Evolutionary conservation across 2,329 filamentous ascomycete genomes (phyloP).

Genomic region (Sporothrix brasiliensis): DNA sequence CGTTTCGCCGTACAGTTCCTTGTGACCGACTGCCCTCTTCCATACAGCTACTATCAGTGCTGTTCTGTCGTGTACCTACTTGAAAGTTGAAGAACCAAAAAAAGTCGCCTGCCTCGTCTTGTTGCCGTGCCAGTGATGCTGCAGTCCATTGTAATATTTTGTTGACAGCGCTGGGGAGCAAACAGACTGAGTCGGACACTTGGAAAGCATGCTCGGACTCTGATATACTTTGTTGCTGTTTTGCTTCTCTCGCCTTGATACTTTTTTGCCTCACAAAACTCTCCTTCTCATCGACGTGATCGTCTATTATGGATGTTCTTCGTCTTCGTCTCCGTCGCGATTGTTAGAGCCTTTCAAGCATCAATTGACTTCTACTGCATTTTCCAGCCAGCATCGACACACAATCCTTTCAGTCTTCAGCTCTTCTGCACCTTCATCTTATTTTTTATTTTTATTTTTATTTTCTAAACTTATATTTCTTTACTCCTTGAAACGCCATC

Average conservation of each 20-base stretch:
- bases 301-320: conserved; percentile 10
- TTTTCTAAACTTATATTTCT: not conserved
- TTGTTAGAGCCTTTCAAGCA: not conserved
- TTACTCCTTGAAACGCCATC: not conserved
- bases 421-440: not conserved
- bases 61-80: not conserved
- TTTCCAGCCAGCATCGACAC: conserved; percentile 25
- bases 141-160: not conserved
- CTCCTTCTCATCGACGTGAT: not conserved
- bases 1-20: not conserved
- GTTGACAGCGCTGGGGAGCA: conserved; percentile 4
- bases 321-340: not conserved
- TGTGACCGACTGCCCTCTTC: not conserved
- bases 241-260: not conserved
- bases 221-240: conserved; percentile 17
- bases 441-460: not conserved
- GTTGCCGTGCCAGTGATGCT: conserved; percentile 18
- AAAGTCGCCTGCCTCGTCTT: not conserved
- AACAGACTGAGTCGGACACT: not conserved
- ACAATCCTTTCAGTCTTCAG: not conserved
- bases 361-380: not conserved
- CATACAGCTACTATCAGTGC: not conserved
- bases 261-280: not conserved
- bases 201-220: not conserved
- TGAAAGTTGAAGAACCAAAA: not conserved